Base-by-base conservation (phyloP, 257 asterid species). In the Nicotiana paniculata region DNA sequence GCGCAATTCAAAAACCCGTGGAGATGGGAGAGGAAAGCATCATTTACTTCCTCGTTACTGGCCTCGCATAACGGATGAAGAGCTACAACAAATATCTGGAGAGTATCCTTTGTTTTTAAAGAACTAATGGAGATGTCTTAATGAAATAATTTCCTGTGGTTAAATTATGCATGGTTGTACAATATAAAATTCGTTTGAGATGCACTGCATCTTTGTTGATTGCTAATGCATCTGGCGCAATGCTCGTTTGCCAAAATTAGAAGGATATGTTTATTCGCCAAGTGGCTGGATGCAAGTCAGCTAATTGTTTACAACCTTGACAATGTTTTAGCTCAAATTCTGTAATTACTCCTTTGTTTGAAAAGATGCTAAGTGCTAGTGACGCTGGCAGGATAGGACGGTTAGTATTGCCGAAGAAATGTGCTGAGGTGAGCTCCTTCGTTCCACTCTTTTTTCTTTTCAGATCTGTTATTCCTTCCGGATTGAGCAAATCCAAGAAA, bases 361-460 rank as follows among this genome's bases (percentile, higher is more conserved):
- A 96, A 90, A 96, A 96, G 91, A 92, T 90, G 91, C 86, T 96
- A 79, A 96, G 96, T 80, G 98, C 98, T 83, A 96, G 98, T 68
- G 99, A 96, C 85, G 98, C 99, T 83, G 96, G 99, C 68, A 85
- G 93, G 86, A 88, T 96, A 82, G 98, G 99, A 83, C 97, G 99
- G 86, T 81, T 96, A 85, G 96, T 96, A 81, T 91, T 96, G 69
- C 99, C 99, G 32, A 96, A 96, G 85, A 96, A 91, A 85, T 94
- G 99, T 79, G 99, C 98, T 18, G 99, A 96, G 98, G 99, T 92
- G 84, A 90, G 93, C 77, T 66, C 78, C 81, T 84, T 6, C 82
- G 58, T 24, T 55, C 63, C 51, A 35, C 32, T 17, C 51, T 33
- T 51, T 69, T 37, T 21, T 16, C n/a, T 37, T 72, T 54, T 59